Base-by-base conservation (phyloP, 805 yeast genomes). In the Phaffomyces antillensis region DNA sequence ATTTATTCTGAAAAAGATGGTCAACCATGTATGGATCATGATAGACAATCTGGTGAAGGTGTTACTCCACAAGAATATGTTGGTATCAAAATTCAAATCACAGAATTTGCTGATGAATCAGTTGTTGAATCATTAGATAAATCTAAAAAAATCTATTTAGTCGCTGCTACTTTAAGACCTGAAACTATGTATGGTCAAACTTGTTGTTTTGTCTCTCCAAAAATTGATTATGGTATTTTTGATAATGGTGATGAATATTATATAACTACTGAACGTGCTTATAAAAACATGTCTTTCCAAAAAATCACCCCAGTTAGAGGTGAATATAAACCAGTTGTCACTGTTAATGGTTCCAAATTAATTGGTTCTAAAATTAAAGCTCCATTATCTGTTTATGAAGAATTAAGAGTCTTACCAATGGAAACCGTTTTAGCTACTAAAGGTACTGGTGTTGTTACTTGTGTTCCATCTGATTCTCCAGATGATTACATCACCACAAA, bases 131-230 rank as follows among this genome's bases (percentile, higher is more conserved):
- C 50, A 13, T 59, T 78, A 24, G 70, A 66, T 39, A 58, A 65
- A 39, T 64, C 72, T 18, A 87, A 86, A 71, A 84, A 81, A 56
- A 73, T 89, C 26, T 88, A 64, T 70, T 73, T 93, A 49, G 88
- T 93, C 41, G 99, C 99, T 48, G 98, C 98, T 26, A 93, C 99
- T 56, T 79, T 93, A 61, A 83, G 99, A 71, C 97, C 99, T 30
- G 99, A 93, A 71, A 93, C 99, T 55, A 88, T 93, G 97, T 90
- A 90, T 61, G 98, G 97, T 52, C 98, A 93, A 73, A 87, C 96
- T 6, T 87, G 96, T 75, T 90, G 97, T 76, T 93, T 91, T 59
- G 98, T 93, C 23, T 86, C 96, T 26, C 96, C 98, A 63, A 88
- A 86, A 72, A 87, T 93, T 56, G 79, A 76, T 39, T 93, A 93